These are phyloP conservation scores for Lonicera japonica DNA, from an alignment of 129 eudicot genomes.

Conservation along the genomic window DNA sequence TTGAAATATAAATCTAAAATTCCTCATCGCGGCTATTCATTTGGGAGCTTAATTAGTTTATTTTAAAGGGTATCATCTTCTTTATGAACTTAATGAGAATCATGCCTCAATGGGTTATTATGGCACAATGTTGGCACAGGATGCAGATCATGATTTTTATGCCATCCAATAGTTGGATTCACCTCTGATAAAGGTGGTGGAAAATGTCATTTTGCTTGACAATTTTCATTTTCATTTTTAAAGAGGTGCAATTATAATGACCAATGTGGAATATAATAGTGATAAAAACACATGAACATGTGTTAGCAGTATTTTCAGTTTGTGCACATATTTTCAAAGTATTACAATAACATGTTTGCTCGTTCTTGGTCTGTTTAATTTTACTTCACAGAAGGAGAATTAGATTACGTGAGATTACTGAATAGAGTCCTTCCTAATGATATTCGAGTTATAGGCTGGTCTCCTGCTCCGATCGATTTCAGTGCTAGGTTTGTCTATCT, in stretches of 20 bases:
- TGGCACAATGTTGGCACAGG: background rate
- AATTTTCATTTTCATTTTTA: background rate
- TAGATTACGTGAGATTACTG: conserved; percentile 76
- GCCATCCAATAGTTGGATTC: background rate
- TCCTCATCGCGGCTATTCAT: background rate
- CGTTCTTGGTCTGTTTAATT: background rate
- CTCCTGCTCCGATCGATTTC: conserved; percentile 70
- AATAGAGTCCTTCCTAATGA: conserved; percentile 79
- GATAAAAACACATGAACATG: background rate
- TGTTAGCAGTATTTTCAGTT: background rate
- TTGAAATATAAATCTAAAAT: background rate
- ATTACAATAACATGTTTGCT: background rate
- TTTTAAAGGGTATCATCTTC: background rate
- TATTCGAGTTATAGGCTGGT: conserved; percentile 88
- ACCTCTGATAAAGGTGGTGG: too few relatives aligned
- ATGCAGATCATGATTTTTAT: background rate
- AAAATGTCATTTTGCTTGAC: too few relatives aligned
- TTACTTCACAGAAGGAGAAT: conserved; percentile 45
- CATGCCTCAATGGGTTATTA: background rate
- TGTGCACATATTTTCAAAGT: background rate
- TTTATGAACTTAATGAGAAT: background rate
- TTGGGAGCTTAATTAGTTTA: background rate
- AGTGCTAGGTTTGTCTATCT: conserved; percentile 68
- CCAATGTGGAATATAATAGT: background rate
- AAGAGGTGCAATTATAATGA: background rate